Conservation (phyloP, 1,139 yeast species). For the Nakaseomyces nivariensis region DNA sequence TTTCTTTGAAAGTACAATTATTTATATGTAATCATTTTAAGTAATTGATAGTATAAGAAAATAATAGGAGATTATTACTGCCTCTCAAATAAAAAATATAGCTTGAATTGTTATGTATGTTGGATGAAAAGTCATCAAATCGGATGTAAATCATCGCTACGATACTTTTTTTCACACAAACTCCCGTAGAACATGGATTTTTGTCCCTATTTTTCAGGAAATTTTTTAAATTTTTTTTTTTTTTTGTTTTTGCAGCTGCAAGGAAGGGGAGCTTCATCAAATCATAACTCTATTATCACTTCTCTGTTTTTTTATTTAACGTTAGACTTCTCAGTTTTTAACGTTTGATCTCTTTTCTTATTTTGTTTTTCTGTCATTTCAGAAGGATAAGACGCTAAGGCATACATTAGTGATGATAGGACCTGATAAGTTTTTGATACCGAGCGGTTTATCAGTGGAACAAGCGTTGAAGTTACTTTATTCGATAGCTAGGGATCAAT, state of each 20-base stretch:
- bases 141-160: background rate
- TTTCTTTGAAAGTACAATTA: background rate
- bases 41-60: too few species aligned
- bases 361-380: too few species aligned
- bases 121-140: background rate
- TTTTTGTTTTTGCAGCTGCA: background rate
- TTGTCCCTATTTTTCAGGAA: background rate
- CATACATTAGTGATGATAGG: conserved; percentile 11
- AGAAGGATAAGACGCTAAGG: too few species aligned
- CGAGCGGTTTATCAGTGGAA: conserved; percentile 20
- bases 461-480: conserved; percentile 24
- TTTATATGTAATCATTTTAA: too few species aligned
- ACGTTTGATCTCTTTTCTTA: too few species aligned
- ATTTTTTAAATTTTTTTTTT: background rate
- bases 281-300: too few species aligned
- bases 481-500: conserved; percentile 21
- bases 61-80: too few species aligned
- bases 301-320: too few species aligned
- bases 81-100: too few species aligned
- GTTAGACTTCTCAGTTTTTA: too few species aligned
- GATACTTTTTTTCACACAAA: background rate
- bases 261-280: too few species aligned
- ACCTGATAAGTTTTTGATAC: conserved; percentile 23
- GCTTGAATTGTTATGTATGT: too few species aligned
- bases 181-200: background rate